Base-by-base conservation (phyloP, 108 stramenopile species). In the Nitzschia palea region DNA sequence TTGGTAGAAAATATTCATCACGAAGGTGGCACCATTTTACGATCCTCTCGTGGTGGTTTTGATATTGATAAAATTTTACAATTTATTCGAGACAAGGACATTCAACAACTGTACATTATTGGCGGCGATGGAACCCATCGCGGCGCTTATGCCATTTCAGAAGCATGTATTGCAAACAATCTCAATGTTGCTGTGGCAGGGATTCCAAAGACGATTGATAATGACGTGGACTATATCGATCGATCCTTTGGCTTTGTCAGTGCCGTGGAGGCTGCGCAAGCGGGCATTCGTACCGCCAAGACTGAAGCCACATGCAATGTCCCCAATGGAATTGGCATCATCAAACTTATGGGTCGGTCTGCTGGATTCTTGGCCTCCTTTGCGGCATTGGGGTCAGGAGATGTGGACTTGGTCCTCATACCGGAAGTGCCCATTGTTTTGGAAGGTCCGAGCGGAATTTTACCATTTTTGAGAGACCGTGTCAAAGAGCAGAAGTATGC, bases 51-150 rank as follows among this genome's bases (percentile, higher is more conserved):
- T 35, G 95, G 95, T 8, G 95, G 95, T 0, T 88, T 89, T 72
- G 86, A 92, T 54, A 67, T 81, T 14, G 86, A 83, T 0, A 80
- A 71, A 31, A 94, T 93, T 65, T 48, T 83, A 5, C 65, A 67
- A 33, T 79, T 78, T 28, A 29, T 90, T 27, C 55, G 70, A 26
- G 50, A 74, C 23, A 0, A 71, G 6, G 55, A 66, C 20, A 76
- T 94, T 14, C 72, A 82, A 44, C 82, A 87, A 59, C 70, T 96
- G 29, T 96, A 80, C 58, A 64, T 96, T 36, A 86, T 91, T 26
- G 95, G 95, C 33, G 95, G 95, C 3, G 95, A 96, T 69, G 95
- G 95, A 35, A 96, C 95, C 0, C 87, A 90, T 44, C 74, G 91
- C 14, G 94, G 89, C 8, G 88, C 88, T 4, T 34, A 54, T 29